A percentile compares a stretch with the other conserved stretches of the same genome.
These are phyloP conservation scores for Peniophora sp. DNA, from an alignment of 1,284 basidiomycete species.

Conservation along the genomic window DNA sequence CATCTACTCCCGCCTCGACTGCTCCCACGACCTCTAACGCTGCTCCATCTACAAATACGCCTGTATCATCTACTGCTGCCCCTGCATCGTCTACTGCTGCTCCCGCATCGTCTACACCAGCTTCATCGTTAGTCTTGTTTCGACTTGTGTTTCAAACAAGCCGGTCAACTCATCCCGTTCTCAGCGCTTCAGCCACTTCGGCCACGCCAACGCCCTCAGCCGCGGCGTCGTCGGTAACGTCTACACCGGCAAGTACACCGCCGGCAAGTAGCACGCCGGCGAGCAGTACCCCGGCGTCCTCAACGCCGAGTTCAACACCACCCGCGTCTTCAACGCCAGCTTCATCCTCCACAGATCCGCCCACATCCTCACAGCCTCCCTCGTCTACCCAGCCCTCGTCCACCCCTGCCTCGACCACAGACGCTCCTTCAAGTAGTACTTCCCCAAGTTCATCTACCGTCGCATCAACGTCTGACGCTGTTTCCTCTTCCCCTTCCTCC, in stretches of 20 bases:
- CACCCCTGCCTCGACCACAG: conserved; percentile 6
- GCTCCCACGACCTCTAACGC: conserved; percentile 1
- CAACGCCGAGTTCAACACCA: neutral
- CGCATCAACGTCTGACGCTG: conserved; percentile 8
- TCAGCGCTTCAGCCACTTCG: conserved; percentile 9
- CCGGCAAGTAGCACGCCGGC: conserved; percentile 5
- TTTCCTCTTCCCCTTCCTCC: conserved; percentile 10
- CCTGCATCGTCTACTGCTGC: conserved; percentile 9
- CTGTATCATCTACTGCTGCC: conserved; percentile 5
- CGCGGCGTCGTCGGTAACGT: conserved; percentile 9
- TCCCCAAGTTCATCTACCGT: conserved; percentile 8
- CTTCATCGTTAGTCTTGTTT: neutral
- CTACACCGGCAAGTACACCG: conserved; percentile 7
- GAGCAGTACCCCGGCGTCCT: conserved; percentile 1
- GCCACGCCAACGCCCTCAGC: conserved; percentile 14
- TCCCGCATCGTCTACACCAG: conserved; percentile 12
- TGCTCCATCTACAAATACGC: neutral
- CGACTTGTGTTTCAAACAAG: neutral
- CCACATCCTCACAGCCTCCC: neutral
- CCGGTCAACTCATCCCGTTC: neutral
- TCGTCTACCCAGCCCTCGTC: conserved; percentile 8
- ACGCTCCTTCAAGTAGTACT: conserved; percentile 2
- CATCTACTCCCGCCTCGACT: neutral
- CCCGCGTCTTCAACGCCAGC: neutral
- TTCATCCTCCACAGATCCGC: neutral